These are phyloP conservation scores for Aaosphaeria pasadenensis DNA, from an alignment of 2,329 filamentous ascomycete genomes.

Conservation along the genomic window DNA sequence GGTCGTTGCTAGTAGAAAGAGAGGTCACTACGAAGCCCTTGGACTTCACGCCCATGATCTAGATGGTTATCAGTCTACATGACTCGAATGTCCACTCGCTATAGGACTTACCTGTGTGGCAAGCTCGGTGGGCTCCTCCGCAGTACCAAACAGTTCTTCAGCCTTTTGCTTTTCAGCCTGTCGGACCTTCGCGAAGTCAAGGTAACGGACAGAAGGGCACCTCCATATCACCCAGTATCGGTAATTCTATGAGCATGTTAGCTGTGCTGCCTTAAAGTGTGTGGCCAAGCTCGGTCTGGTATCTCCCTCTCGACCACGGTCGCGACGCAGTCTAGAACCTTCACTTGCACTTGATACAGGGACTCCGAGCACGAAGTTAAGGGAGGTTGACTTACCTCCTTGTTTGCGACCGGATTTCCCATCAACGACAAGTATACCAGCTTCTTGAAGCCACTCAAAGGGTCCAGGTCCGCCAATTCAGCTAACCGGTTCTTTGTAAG, in stretches of 20 bases:
- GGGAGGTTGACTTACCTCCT: slow-evolving; percentile 63
- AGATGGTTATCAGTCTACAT: neutral
- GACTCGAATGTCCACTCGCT: neutral
- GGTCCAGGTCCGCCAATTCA: slow-evolving; percentile 85
- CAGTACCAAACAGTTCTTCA: slow-evolving; percentile 77
- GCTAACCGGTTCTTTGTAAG: slow-evolving; percentile 77
- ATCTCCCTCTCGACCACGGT: no score
- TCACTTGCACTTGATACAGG: no score
- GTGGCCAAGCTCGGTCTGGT: no score
- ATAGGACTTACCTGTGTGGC: slow-evolving; percentile 61
- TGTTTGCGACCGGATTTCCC: slow-evolving; percentile 88
- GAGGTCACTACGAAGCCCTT: slow-evolving; percentile 64
- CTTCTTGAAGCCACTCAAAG: slow-evolving; percentile 64
- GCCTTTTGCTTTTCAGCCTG: slow-evolving; percentile 76
- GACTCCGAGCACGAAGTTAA: no score
- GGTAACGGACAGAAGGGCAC: slow-evolving; percentile 78
- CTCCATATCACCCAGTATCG: slow-evolving; percentile 88
- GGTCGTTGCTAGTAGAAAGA: slow-evolving; percentile 34
- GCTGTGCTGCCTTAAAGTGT: neutral
- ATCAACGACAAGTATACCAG: slow-evolving; percentile 78
- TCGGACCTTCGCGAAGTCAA: slow-evolving; percentile 91
- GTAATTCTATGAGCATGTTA: slow-evolving; percentile 64
- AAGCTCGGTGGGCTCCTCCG: slow-evolving; percentile 72
- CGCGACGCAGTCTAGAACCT: no score
- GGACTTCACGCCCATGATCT: slow-evolving; percentile 84